Evolutionary conservation across 2,329 filamentous ascomycete species (phyloP).

Genomic region (Daldinia sp.): DNA sequence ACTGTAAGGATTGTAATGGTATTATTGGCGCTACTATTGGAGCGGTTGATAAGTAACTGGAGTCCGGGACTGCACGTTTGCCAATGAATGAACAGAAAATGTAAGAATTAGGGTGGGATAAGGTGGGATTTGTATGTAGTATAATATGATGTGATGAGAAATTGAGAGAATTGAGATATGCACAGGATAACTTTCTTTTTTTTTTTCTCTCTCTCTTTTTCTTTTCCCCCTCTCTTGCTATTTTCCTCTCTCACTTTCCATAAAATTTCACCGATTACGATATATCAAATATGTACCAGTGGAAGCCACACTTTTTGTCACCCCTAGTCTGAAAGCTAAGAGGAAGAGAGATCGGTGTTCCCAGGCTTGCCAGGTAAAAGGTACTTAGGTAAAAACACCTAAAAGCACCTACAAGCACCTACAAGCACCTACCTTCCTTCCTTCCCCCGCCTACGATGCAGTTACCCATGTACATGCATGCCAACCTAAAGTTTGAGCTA

Average conservation of each 20-base stretch:
- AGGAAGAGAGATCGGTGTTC: neutral
- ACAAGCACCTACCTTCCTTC: neutral
- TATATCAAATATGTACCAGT: slow-evolving; percentile 13
- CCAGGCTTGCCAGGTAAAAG: neutral
- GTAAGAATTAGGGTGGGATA: slow-evolving; percentile 38
- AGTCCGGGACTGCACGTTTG: slow-evolving; percentile 26
- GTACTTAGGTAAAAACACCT: neutral
- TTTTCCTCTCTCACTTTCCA: slow-evolving; percentile 13
- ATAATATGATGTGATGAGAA: slow-evolving; percentile 11
- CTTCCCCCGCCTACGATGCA: neutral
- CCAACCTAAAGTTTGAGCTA: neutral
- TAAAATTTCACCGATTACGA: slow-evolving; percentile 22
- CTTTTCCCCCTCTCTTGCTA: neutral
- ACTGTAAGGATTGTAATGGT: slow-evolving; percentile 5
- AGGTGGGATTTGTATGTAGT: slow-evolving; percentile 32
- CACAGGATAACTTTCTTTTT: slow-evolving; percentile 6
- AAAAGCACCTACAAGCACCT: neutral
- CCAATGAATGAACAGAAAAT: slow-evolving; percentile 33
- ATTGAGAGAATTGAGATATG: slow-evolving; percentile 4
- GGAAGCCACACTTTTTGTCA: slow-evolving; percentile 11
- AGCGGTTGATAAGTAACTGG: slow-evolving; percentile 38
- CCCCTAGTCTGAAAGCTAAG: neutral
- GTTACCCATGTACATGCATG: slow-evolving; percentile 4
- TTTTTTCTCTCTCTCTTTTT: slow-evolving; percentile 1
- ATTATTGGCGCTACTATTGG: slow-evolving; percentile 29